A percentile compares a stretch with the other conserved stretches of the same genome.
phyloP scores from a whole-genome alignment of 1,139 yeast species.

The Hyphopichia buzzinii region DNA sequence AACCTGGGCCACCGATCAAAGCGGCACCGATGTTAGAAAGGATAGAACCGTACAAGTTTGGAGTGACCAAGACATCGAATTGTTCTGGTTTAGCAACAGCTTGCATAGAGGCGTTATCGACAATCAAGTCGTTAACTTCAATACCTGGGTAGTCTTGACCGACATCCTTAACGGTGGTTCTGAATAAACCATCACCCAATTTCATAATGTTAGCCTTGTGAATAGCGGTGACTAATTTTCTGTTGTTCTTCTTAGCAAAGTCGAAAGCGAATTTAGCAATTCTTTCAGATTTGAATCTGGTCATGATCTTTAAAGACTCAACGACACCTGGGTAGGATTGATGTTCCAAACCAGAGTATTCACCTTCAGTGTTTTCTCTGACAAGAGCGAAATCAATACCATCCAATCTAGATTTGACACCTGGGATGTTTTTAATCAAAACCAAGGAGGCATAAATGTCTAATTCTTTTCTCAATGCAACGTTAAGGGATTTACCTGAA shows the following conservation, averaged over 20 bases:
- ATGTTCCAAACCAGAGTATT: conserved; percentile 97
- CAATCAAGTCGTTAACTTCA: conserved; percentile 87
- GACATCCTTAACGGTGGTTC: conserved; percentile 87
- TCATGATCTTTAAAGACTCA: conserved; percentile 92
- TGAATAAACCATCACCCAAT: conserved; percentile 96
- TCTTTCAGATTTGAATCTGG: conserved; percentile 93
- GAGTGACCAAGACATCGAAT: conserved; percentile 96
- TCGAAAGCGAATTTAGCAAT: conserved; percentile 97
- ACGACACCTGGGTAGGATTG: conserved; percentile 97
- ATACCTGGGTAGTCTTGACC: conserved; percentile 89
- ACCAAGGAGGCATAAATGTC: conserved; percentile 95
- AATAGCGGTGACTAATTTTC: conserved; percentile 91
- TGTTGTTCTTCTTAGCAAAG: conserved; percentile 88
- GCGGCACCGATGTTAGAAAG: conserved; percentile 98
- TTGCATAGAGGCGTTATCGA: conserved; percentile 99
- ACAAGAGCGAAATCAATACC: conserved; percentile 91
- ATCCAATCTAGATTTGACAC: conserved; percentile 84
- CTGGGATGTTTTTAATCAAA: conserved; percentile 89
- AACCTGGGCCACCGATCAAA: conserved; percentile 97
- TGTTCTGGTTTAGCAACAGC: conserved; percentile 98
- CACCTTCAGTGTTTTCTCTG: conserved; percentile 98
- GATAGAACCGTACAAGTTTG: conserved; percentile 97
- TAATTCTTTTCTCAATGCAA: conserved; percentile 92
- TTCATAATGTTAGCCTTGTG: conserved; percentile 99
- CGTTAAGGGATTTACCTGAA: conserved; percentile 71